A percentile compares a stretch with the other conserved stretches of the same genome.
Evolutionary conservation across 1,139 yeast species (phyloP).

Genomic region (Dujonia santamariae): DNA sequence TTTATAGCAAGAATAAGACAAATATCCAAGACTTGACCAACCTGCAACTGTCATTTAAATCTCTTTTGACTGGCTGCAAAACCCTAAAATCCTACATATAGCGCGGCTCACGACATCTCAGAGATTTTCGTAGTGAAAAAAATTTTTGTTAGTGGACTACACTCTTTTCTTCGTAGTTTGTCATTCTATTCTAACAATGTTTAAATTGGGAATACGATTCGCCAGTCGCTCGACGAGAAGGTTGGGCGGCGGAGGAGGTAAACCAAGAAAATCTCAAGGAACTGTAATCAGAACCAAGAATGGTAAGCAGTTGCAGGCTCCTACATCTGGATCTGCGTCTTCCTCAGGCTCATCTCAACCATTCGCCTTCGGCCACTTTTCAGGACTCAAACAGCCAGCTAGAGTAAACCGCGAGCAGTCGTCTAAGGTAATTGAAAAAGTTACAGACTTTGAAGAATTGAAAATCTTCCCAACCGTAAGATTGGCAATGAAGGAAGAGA

Average conservation of each 20-base stretch:
- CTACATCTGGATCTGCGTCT: constrained; percentile 2
- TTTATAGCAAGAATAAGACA: no score
- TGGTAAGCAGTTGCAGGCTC: constrained; percentile 11
- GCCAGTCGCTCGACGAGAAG: not conserved
- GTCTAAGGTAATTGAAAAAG: constrained; percentile 41
- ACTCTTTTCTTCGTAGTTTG: no score
- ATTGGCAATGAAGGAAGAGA: constrained; percentile 57
- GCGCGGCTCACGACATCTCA: no score
- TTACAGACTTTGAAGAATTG: constrained; percentile 61
- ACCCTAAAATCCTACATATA: no score
- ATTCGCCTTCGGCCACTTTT: constrained; percentile 23
- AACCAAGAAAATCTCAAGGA: no score
- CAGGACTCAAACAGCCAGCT: constrained; percentile 22
- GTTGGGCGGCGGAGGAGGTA: no score
- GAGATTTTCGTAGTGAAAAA: no score
- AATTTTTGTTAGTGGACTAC: no score
- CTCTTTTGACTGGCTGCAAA: no score
- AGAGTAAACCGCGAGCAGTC: constrained; percentile 15
- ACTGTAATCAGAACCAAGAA: constrained; percentile 6
- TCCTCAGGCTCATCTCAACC: constrained; percentile 6
- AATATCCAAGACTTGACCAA: no score
- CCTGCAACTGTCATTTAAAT: no score
- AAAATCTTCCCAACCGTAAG: constrained; percentile 68
- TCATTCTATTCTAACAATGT: no score
- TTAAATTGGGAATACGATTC: constrained; percentile 4